Conservation (phyloP, 345 rosid species). For the Raphanus raphanistrum region DNA sequence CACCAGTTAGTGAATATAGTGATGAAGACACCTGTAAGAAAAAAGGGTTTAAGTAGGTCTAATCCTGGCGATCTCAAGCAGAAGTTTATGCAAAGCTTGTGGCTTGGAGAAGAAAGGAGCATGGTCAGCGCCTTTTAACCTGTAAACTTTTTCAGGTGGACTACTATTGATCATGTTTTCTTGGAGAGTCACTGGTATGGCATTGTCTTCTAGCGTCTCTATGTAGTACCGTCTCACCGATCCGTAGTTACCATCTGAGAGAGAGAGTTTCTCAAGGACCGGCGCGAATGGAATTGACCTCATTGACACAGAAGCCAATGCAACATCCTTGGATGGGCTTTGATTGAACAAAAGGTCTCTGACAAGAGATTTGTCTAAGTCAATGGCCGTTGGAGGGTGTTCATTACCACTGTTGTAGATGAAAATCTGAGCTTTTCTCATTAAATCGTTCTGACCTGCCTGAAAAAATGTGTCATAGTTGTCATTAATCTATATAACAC, state of each 20-base stretch:
- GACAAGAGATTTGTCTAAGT: conserved; percentile 72
- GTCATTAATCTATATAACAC: not conserved
- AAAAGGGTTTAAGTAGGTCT: not conserved
- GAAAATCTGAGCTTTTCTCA: conserved; percentile 76
- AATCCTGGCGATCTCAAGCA: conserved; percentile 75
- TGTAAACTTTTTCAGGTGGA: conserved; percentile 78
- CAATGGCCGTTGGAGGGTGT: conserved; percentile 85
- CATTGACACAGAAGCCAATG: conserved; percentile 93
- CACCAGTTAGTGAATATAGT: conserved; percentile 18
- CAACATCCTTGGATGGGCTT: conserved; percentile 88
- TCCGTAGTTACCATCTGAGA: conserved; percentile 66
- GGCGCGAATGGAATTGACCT: conserved; percentile 93
- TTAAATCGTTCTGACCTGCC: conserved; percentile 67
- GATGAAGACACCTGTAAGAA: conserved; percentile 4
- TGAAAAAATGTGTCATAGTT: conserved; percentile 42
- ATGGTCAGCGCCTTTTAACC: conserved; percentile 89
- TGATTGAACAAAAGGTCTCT: conserved; percentile 79
- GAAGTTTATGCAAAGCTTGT: conserved; percentile 82
- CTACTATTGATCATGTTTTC: conserved; percentile 74
- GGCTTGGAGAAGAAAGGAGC: conserved; percentile 99
- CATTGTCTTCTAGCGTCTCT: conserved; percentile 75
- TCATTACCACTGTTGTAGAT: conserved; percentile 75
- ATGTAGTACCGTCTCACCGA: conserved; percentile 81
- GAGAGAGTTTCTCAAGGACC: conserved; percentile 81
- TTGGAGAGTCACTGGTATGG: conserved; percentile 70